Percentiles rank a stretch among this genome's conserved stretches.
phyloP scores from a whole-genome alignment of 257 asterid species.

The Eucommia ulmoides region DNA sequence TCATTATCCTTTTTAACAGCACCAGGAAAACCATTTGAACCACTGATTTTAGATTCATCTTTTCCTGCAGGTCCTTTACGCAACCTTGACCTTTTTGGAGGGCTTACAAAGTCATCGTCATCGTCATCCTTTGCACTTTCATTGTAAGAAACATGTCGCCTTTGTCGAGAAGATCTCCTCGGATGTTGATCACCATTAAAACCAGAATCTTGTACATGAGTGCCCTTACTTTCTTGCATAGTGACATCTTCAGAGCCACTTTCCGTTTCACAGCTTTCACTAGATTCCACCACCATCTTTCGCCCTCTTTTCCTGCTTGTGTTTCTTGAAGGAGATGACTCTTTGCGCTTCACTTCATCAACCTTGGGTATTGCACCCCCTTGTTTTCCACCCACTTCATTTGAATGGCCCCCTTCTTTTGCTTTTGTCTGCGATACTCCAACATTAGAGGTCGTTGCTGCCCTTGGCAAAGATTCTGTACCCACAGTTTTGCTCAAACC shows the following conservation, averaged over 20 bases:
- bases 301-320: conserved; percentile 36
- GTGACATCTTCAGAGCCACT: conserved; percentile 31
- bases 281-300: conserved; percentile 29
- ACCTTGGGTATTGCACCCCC: conserved; percentile 16
- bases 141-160: conserved; percentile 41
- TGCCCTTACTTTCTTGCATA: conserved; percentile 13
- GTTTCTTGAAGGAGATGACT: conserved; percentile 14
- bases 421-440: no score
- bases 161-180: conserved; percentile 53
- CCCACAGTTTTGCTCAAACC: conserved; percentile 17
- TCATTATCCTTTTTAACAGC: conserved; percentile 12
- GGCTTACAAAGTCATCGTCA: conserved; percentile 24
- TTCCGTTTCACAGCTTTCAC: conserved; percentile 40
- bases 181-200: conserved; percentile 13
- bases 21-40: conserved; percentile 10
- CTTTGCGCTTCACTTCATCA: no score
- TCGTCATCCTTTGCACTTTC: conserved; percentile 43
- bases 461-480: conserved; percentile 24
- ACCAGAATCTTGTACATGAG: conserved; percentile 19
- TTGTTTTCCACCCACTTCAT: no score
- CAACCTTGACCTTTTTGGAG: conserved; percentile 21
- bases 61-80: conserved; percentile 12
- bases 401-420: no score
- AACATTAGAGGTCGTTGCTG: no score
- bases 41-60: conserved; percentile 10